Conservation (phyloP, 345 rosid species). For the Salix purpurea region DNA sequence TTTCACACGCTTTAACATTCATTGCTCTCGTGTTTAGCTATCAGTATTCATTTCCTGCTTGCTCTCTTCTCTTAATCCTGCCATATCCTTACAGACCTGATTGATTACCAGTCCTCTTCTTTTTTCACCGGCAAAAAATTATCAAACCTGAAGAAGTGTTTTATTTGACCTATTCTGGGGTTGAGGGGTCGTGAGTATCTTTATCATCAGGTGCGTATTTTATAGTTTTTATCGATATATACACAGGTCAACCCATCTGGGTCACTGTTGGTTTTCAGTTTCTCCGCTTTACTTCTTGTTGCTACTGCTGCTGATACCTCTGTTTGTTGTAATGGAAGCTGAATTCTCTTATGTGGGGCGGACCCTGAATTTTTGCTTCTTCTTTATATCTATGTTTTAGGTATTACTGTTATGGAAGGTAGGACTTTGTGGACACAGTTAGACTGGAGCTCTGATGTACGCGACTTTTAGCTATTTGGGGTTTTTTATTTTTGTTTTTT, state of each 20-base stretch:
- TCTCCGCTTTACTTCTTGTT: not conserved
- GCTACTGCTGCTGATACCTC: not conserved
- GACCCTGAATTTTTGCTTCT: conserved; percentile 12
- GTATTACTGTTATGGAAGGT: conserved; percentile 17
- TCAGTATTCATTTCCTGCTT: too few species aligned
- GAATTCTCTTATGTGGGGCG: not conserved
- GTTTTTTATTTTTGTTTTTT: not conserved
- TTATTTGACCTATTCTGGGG: conserved; percentile 16
- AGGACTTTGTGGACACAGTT: conserved; percentile 4
- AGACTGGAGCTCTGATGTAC: conserved; percentile 17
- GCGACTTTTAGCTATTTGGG: conserved; percentile 7
- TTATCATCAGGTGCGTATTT: too few species aligned
- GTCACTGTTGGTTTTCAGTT: not conserved
- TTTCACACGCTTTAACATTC: too few species aligned
- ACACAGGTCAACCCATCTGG: too few species aligned
- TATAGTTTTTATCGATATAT: too few species aligned
- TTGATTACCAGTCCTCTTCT: not conserved
- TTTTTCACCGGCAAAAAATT: not conserved
- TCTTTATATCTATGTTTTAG: conserved; percentile 20
- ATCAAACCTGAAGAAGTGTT: not conserved
- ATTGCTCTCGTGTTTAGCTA: too few species aligned
- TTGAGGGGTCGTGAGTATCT: not conserved
- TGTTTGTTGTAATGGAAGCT: not conserved
- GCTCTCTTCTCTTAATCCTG: too few species aligned
- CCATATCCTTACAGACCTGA: too few species aligned